Conservation (phyloP, 2,329 filamentous ascomycete genomes). For the Gnomoniopsis smithogilvyi region DNA sequence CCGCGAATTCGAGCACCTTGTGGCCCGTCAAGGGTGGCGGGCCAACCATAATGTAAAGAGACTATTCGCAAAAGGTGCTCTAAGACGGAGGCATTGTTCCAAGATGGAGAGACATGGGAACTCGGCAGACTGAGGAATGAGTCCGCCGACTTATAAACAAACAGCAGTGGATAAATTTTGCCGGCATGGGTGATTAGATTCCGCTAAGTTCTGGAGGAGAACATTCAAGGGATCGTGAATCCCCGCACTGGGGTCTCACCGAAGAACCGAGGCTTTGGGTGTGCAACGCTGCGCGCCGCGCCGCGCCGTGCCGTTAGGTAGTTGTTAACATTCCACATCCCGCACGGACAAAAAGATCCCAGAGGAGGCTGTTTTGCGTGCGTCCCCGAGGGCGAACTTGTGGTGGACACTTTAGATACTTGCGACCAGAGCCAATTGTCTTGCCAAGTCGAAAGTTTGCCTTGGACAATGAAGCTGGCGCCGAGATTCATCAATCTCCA, state of each 20-base stretch:
- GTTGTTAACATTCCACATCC: background rate
- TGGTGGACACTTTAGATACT: background rate
- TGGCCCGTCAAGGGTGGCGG: conserved; percentile 46
- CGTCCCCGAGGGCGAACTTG: too few relatives aligned
- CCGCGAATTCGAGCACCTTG: conserved; percentile 58
- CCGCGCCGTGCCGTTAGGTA: background rate
- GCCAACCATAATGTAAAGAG: conserved; percentile 28
- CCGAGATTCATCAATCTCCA: background rate
- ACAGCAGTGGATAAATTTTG: background rate
- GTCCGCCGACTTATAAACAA: too few relatives aligned
- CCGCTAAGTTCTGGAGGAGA: background rate
- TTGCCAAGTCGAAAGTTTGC: background rate
- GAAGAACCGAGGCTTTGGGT: background rate
- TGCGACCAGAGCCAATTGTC: background rate
- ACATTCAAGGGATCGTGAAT: background rate
- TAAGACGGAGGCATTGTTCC: too few relatives aligned
- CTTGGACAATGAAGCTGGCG: background rate
- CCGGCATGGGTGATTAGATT: background rate
- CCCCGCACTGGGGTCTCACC: background rate
- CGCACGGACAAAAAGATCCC: too few relatives aligned
- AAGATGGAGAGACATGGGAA: background rate
- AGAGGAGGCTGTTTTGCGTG: too few relatives aligned
- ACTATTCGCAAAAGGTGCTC: too few relatives aligned
- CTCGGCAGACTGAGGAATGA: background rate
- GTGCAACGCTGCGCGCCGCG: background rate